Conservation (phyloP, 139 green algal species). For the Chlamydomonas applanata region DNA sequence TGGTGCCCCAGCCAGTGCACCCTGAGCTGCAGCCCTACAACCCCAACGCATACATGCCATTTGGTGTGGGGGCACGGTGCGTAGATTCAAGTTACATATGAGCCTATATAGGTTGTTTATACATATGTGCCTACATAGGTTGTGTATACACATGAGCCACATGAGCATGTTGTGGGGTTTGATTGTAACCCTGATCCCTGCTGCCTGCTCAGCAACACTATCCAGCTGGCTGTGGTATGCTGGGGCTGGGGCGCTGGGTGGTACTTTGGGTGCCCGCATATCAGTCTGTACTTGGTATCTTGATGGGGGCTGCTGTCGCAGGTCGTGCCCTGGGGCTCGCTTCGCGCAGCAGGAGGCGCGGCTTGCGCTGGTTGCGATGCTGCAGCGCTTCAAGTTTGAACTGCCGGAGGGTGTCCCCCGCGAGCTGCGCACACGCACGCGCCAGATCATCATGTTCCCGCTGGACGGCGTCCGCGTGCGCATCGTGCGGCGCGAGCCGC, state of each 20-base stretch:
- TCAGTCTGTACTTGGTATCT: too few species aligned
- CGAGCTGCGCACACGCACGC: background rate
- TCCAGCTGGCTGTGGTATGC: too few species aligned
- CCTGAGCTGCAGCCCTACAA: constrained; percentile 4
- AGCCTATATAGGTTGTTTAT: too few species aligned
- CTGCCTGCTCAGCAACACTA: too few species aligned
- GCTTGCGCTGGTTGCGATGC: constrained; percentile 31
- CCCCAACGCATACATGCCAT: constrained; percentile 33
- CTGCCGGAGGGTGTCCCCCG: constrained; percentile 7
- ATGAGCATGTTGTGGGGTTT: too few species aligned
- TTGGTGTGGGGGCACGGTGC: constrained; percentile 15
- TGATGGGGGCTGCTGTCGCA: too few species aligned
- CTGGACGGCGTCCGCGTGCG: constrained; percentile 29
- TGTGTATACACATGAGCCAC: too few species aligned
- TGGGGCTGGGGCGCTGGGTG: too few species aligned
- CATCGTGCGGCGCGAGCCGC: background rate
- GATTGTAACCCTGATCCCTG: too few species aligned
- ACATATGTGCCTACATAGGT: too few species aligned
- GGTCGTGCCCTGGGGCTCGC: background rate
- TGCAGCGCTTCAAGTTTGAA: constrained; percentile 27
- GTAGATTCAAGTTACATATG: too few species aligned
- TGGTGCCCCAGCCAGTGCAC: background rate
- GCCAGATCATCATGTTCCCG: constrained; percentile 37
- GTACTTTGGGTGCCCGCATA: too few species aligned
- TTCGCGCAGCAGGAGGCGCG: constrained; percentile 25